Evolutionary conservation across 768 basidiomycete species (phyloP).

Genomic region (Lactarius quietus): DNA sequence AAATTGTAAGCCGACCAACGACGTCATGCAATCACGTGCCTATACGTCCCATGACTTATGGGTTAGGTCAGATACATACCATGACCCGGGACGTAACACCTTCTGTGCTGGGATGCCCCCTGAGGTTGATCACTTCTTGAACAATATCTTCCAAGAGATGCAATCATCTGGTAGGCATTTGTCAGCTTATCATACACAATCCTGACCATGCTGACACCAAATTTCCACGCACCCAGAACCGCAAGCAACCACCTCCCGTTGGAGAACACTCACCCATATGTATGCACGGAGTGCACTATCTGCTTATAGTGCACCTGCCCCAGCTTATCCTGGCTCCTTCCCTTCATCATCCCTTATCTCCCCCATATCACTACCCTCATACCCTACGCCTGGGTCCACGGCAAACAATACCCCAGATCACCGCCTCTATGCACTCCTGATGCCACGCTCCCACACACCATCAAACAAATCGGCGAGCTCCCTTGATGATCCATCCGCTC

Average conservation of each 20-base stretch:
- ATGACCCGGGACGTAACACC: constrained; percentile 5
- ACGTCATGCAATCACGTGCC: too few relatives aligned
- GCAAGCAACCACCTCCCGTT: constrained; percentile 36
- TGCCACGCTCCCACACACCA: constrained; percentile 15
- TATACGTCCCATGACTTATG: too few relatives aligned
- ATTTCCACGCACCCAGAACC: constrained; percentile 30
- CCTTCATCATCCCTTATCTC: constrained; percentile 24
- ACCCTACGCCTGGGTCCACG: constrained; percentile 22
- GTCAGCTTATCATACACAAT: background rate
- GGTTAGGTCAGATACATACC: too few relatives aligned
- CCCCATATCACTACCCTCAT: constrained; percentile 24
- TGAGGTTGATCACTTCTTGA: constrained; percentile 33
- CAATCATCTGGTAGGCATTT: constrained; percentile 31
- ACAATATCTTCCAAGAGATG: constrained; percentile 33
- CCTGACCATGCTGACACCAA: background rate
- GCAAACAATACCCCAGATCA: constrained; percentile 25
- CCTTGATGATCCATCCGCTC: constrained; percentile 9
- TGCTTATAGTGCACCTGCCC: constrained; percentile 26
- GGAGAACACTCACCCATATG: constrained; percentile 36
- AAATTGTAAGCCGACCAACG: too few relatives aligned
- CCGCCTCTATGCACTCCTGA: constrained; percentile 20
- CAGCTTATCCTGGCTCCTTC: constrained; percentile 27
- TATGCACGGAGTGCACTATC: constrained; percentile 29
- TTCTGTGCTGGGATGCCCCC: constrained; percentile 35
- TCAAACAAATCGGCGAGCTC: constrained; percentile 25